Evolutionary conservation across 768 basidiomycete species (phyloP).

Genomic region (Brasilioporus rufonigricans): DNA sequence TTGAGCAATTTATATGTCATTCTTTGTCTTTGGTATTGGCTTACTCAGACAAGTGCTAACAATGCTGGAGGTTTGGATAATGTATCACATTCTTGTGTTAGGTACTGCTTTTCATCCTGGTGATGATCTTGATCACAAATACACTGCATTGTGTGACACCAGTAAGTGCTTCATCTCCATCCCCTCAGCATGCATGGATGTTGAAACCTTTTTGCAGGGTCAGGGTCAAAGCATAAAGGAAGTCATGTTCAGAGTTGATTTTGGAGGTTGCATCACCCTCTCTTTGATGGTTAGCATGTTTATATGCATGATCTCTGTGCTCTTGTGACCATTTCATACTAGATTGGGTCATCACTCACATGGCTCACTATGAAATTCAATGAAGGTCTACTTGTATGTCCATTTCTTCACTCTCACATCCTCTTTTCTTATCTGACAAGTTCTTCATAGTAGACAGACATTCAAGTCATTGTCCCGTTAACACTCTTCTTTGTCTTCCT

Average conservation of each 20-base stretch:
- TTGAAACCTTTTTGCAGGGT: slow-evolving; percentile 42
- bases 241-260: slow-evolving; percentile 77
- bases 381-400: slow-evolving; percentile 53
- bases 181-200: neutral
- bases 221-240: slow-evolving; percentile 61
- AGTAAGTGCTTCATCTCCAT: slow-evolving; percentile 36
- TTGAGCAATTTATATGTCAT: slow-evolving; percentile 22
- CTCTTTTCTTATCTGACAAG: neutral
- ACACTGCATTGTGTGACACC: slow-evolving; percentile 63
- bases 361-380: slow-evolving; percentile 74
- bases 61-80: slow-evolving; percentile 15
- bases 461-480: slow-evolving; percentile 50
- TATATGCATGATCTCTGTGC: neutral
- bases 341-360: slow-evolving; percentile 60
- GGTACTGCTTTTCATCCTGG: slow-evolving; percentile 57
- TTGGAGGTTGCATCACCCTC: slow-evolving; percentile 63
- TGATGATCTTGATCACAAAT: slow-evolving; percentile 48
- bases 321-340: neutral
- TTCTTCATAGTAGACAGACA: slow-evolving; percentile 49
- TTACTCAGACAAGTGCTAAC: neutral
- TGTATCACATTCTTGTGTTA: slow-evolving; percentile 75
- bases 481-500: slow-evolving; percentile 42
- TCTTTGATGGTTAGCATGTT: slow-evolving; percentile 40
- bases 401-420: neutral
- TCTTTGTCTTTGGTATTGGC: neutral